Base-by-base conservation (phyloP, 805 yeast species). In the Sugiyamaella valdiviana region DNA sequence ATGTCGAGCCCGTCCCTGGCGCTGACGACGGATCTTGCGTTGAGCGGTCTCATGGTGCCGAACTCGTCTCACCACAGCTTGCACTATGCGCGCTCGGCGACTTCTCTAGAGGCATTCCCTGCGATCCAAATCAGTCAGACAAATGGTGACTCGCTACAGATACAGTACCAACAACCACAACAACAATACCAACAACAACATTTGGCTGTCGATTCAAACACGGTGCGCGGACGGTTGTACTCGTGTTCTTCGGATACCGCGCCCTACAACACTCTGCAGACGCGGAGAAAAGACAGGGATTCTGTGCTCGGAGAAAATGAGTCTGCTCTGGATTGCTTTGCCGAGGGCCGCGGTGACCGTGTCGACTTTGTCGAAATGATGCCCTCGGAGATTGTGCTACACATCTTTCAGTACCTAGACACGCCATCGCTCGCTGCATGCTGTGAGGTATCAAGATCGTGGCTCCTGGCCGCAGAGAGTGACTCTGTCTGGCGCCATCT, bases 401-500 rank as follows among this genome's bases (percentile, higher is more conserved):
- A 46, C 9, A 52, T 61, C 6, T 48, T 60, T 26, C 26, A 48
- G 12, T 24, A 45, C 32, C 45, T 62, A 45, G 60, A 52, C 42
- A 24, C 48, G 26, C 14, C 37, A 9, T 46, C 54, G 5, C 35
- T 61, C 14, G 26, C 29, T 9, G 41, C 15, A 14, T 57, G 63
- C 42, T 24, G 52, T 3, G 49, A 29, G 36, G 63, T 61, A 10
- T 53, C 56, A 3, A 46, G 43, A 17, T 36, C 36, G 16, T 61
- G 64, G 64, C 37, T 50, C 29, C 26, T 16, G 2, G 42, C 49
- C 7, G 48, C 52, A 20, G 48, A 48, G 22, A 32, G 45, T 12
- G 45, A 56, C 36, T 29, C 48, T 2, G 47, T 55, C 10, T 62
- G 65, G 65, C 45, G 61, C 9, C 46, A 44, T 5, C 43, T 52